Conservation (phyloP, 805 yeast species). For the Ascoidea asiatica region DNA sequence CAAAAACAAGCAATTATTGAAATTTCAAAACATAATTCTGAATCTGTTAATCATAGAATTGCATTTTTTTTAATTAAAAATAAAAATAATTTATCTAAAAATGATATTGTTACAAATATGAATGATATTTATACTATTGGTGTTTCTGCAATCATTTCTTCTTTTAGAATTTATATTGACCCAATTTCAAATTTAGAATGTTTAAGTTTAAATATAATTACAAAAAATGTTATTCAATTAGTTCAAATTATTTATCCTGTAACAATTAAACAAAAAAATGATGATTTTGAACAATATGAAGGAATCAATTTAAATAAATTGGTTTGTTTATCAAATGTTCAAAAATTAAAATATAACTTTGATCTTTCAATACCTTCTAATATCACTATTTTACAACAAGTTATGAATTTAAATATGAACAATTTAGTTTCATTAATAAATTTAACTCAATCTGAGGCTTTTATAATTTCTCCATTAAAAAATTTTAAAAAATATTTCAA, state of each 20-base stretch:
- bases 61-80: conserved; percentile 6
- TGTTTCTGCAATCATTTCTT: conserved; percentile 4
- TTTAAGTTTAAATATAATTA: background rate
- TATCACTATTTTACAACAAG: background rate
- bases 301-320: conserved; percentile 6
- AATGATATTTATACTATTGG: conserved; percentile 7
- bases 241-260: background rate
- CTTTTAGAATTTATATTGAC: conserved; percentile 2
- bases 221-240: background rate
- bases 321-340: conserved; percentile 5
- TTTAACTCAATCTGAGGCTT: background rate
- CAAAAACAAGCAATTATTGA: conserved; percentile 7
- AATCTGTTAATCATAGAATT: background rate
- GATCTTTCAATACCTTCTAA: background rate
- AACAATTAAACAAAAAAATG: background rate
- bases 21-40: no score
- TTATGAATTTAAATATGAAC: background rate
- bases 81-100: background rate
- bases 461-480: conserved; percentile 2
- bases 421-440: background rate
- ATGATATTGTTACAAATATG: conserved; percentile 2
- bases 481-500: conserved; percentile 2
- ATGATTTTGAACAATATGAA: background rate
- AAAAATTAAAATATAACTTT: background rate
- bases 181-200: background rate